Evolutionary conservation across 257 asterid species (phyloP).

Genomic region (Solanum ossicruentum): DNA sequence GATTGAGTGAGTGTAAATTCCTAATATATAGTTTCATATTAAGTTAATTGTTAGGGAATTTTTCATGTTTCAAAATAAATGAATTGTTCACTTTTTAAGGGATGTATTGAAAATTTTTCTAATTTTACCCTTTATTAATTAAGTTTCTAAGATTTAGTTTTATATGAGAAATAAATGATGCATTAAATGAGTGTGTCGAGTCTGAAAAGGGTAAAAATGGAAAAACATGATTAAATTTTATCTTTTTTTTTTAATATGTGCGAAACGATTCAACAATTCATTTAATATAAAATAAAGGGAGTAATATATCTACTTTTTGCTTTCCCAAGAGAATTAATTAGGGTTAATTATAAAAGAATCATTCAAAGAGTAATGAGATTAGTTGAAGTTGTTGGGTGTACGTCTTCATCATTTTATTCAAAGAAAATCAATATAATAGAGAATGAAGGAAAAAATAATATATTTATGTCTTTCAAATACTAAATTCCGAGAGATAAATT

Average conservation of each 20-base stretch:
- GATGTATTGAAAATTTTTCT: no score
- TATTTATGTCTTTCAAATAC: constrained; percentile 3
- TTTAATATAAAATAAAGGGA: no score
- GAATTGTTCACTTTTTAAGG: no score
- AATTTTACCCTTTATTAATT: no score
- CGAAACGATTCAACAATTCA: no score
- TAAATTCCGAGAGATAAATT: constrained; percentile 10
- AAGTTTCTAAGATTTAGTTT: no score
- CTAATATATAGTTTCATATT: not conserved
- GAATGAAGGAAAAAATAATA: not conserved
- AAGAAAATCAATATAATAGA: not conserved
- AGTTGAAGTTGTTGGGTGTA: constrained; percentile 2
- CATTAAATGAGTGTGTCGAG: no score
- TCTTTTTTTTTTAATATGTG: not conserved
- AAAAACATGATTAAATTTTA: no score
- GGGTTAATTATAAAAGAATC: not conserved
- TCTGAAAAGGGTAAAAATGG: no score
- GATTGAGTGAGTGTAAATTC: not conserved
- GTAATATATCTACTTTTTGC: not conserved
- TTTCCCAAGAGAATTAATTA: not conserved
- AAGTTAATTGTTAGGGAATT: no score
- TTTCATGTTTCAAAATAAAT: no score
- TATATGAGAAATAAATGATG: no score
- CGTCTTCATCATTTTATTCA: not conserved
- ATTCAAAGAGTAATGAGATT: not conserved